Base-by-base conservation (phyloP, 345 rosid genomes). In the Salix koriyanagi region DNA sequence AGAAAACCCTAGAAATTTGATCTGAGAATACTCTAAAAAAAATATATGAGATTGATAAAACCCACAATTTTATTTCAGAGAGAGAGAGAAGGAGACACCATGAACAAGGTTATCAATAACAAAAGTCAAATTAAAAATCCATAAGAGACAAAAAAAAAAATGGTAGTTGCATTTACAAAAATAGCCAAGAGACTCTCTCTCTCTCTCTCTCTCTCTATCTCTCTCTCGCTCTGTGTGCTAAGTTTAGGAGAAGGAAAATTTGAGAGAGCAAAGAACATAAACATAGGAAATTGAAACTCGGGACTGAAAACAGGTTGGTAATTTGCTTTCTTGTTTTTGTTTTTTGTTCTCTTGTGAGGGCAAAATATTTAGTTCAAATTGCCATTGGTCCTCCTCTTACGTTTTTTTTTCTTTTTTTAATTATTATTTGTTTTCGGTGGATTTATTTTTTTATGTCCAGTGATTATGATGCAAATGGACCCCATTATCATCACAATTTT, bases 51-150 rank as follows among this genome's bases (percentile, higher is more conserved):
- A 64, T 72, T 75, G 82, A 78, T 76, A 85, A 85, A 83, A 85
- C 90, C 91, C 65, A 78, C 70, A 78, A 83, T 69, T 64, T 82
- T 79, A 75, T 73, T 62, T 36, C 72, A 61, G 42, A 42, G 70
- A 46, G 62, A 44, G 42, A 64, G 30, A 34, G 68, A 11, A 46
- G 26, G 12, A 26, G 58, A 50, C 30, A 52, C 32, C 41, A 72
- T 50, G 34, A 30, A 76, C 58, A 62, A 69, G 69, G 66, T 25
- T 21, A 25, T 19, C 16, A 15, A 67, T 67, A 41, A 23, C 41
- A 58, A 42, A 3, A 13, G n/a, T 19, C 19, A 67, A 34, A 28
- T 62, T 34, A 39, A 48, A 62, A 70, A 23, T 54, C 5, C 4
- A 37, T 11, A 58, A 28, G 50, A 69, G 54, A 32, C 32, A 13